Evolutionary conservation across 306 rosid species (phyloP).

Genomic region (Rosa chinensis): DNA sequence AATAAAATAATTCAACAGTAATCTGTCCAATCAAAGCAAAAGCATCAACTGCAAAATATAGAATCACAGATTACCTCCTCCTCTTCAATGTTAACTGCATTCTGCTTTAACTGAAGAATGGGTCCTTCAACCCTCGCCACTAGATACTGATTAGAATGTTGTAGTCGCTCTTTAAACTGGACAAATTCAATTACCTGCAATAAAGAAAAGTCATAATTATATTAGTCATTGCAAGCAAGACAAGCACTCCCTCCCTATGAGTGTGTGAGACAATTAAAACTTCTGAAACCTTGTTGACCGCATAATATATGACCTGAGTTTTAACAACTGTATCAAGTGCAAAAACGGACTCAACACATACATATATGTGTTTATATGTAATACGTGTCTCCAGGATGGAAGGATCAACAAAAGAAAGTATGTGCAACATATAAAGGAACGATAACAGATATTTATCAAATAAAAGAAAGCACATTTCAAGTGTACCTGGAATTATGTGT

Average conservation of each 20-base stretch:
- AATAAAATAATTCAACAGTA: neutral
- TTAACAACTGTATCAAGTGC: neutral
- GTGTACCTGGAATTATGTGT: neutral
- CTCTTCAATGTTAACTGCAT: conserved; percentile 73
- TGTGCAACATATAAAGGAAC: neutral
- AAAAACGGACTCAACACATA: neutral
- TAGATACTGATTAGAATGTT: conserved; percentile 77
- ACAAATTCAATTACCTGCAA: conserved; percentile 95
- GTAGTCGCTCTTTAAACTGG: conserved; percentile 86
- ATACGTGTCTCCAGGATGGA: neutral
- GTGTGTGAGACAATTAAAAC: neutral
- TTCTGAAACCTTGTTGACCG: neutral
- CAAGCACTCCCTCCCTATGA: neutral
- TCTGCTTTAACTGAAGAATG: conserved; percentile 79
- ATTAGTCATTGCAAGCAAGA: neutral
- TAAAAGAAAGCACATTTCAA: neutral
- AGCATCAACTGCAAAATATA: conserved; percentile 20
- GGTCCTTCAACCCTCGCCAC: conserved; percentile 76
- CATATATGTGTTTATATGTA: neutral
- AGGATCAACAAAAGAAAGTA: neutral
- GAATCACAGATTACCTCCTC: conserved; percentile 64
- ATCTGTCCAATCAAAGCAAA: conserved; percentile 21
- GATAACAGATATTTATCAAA: neutral
- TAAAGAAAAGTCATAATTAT: neutral
- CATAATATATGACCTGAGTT: neutral